Percentiles rank a stretch among this genome's conserved stretches.
These are phyloP conservation scores for Fusarium sublunatum DNA, from an alignment of 2,329 filamentous ascomycete species.

Conservation along the genomic window DNA sequence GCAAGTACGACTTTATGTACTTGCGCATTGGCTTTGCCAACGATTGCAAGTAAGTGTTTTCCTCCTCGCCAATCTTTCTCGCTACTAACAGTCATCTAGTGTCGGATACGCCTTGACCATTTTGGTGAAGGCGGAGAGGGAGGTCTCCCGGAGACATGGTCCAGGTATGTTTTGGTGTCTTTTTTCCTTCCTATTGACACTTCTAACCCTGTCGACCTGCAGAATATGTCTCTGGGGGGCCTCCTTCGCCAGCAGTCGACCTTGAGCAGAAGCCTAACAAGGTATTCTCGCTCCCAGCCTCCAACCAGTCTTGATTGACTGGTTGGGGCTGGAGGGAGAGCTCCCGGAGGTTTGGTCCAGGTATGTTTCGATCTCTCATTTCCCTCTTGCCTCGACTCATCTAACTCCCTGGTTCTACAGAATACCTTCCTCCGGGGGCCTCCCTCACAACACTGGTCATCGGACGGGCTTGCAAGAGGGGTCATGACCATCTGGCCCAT, in stretches of 20 bases:
- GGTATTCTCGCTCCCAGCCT: no score
- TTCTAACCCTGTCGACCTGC: neutral
- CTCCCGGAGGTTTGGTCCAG: neutral
- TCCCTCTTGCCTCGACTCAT: neutral
- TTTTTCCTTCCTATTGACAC: neutral
- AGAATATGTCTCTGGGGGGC: neutral
- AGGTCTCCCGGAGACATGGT: neutral
- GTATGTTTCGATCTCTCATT: neutral
- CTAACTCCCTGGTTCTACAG: neutral
- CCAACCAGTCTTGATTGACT: no score
- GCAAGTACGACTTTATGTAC: slow-evolving; percentile 94
- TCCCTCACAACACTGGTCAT: neutral
- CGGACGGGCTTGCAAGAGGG: slow-evolving; percentile 10
- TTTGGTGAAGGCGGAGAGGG: slow-evolving; percentile 75
- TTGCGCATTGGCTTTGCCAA: slow-evolving; percentile 88
- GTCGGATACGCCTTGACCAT: slow-evolving; percentile 98
- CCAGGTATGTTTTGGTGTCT: neutral
- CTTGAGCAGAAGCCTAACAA: no score
- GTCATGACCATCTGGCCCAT: no score
- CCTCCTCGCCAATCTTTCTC: neutral
- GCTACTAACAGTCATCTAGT: slow-evolving; percentile 59
- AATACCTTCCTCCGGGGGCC: neutral
- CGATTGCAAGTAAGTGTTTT: slow-evolving; percentile 76
- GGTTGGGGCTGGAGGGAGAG: neutral
- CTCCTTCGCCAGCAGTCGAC: no score